Evolutionary conservation across 176 grass and related monocot genomes (phyloP).

Genomic region (Bromus sterilis): DNA sequence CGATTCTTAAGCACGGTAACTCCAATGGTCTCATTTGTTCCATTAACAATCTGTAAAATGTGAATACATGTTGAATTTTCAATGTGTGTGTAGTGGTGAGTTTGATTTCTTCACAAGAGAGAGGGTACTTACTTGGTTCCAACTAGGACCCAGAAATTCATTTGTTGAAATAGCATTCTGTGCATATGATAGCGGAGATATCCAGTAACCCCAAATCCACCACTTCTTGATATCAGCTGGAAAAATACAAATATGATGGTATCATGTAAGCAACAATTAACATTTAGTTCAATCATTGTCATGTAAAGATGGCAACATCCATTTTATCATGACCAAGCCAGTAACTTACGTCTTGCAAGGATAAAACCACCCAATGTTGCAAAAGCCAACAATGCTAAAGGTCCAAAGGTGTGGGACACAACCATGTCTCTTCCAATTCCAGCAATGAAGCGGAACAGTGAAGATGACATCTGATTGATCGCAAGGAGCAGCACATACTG

Average conservation of each 20-base stretch:
- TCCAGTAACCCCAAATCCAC: constrained; percentile 93
- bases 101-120: not conserved
- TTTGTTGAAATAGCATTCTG: constrained; percentile 68
- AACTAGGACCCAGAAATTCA: constrained; percentile 60
- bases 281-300: not conserved
- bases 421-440: constrained; percentile 65
- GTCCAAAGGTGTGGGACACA: constrained; percentile 58
- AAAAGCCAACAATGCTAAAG: constrained; percentile 51
- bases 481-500: constrained; percentile 60
- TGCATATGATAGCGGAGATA: constrained; percentile 64
- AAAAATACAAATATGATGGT: constrained; percentile 6
- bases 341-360: constrained; percentile 56
- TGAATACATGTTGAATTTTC: constrained; percentile 16
- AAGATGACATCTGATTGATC: constrained; percentile 66
- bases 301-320: not conserved
- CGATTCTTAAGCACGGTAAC: constrained; percentile 37
- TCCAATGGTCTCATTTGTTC: constrained; percentile 37
- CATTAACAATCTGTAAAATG: constrained; percentile 25
- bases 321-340: not conserved
- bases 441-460: constrained; percentile 70
- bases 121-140: constrained; percentile 39
- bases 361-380: constrained; percentile 61
- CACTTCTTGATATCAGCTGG: constrained; percentile 63
- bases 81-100: not conserved
- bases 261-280: not conserved